Evolutionary conservation across 2,329 filamentous ascomycete species (phyloP).

Genomic region (Talaromyces sp.): DNA sequence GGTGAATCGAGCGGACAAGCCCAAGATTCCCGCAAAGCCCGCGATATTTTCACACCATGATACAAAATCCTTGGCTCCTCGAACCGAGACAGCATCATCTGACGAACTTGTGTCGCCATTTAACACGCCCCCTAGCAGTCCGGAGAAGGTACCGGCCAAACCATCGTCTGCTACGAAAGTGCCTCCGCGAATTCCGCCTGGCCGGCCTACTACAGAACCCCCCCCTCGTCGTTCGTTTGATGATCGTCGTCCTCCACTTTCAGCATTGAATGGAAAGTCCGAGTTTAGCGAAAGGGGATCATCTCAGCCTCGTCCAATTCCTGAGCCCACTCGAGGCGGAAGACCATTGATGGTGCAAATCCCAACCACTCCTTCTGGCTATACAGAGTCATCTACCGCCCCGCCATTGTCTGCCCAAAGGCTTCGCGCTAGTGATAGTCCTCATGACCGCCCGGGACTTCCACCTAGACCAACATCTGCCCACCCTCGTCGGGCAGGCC

Average conservation of each 20-base stretch:
- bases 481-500: conserved; percentile 19
- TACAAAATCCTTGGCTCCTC: conserved; percentile 30
- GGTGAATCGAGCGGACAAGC: conserved; percentile 79
- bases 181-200: conserved; percentile 18
- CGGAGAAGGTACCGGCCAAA: conserved; percentile 57
- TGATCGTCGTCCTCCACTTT: conserved; percentile 27
- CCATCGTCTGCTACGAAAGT: conserved; percentile 16
- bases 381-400: conserved; percentile 24
- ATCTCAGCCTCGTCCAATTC: conserved; percentile 27
- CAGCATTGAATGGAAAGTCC: conserved; percentile 13
- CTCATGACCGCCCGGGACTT: conserved; percentile 53
- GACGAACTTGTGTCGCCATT: conserved; percentile 72
- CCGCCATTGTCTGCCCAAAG: conserved; percentile 47
- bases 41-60: conserved; percentile 37
- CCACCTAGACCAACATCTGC: conserved; percentile 44
- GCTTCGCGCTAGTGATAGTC: conserved; percentile 31
- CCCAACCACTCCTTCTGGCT: conserved; percentile 26
- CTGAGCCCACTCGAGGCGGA: conserved; percentile 30
- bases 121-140: conserved; percentile 78
- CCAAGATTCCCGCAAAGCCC: conserved; percentile 61
- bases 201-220: conserved; percentile 30
- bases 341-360: conserved; percentile 39
- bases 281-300: conserved; percentile 38
- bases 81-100: conserved; percentile 27
- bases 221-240: conserved; percentile 32